phyloP scores from a whole-genome alignment of 305 asterid species.

The Fraxinus platypoda region DNA sequence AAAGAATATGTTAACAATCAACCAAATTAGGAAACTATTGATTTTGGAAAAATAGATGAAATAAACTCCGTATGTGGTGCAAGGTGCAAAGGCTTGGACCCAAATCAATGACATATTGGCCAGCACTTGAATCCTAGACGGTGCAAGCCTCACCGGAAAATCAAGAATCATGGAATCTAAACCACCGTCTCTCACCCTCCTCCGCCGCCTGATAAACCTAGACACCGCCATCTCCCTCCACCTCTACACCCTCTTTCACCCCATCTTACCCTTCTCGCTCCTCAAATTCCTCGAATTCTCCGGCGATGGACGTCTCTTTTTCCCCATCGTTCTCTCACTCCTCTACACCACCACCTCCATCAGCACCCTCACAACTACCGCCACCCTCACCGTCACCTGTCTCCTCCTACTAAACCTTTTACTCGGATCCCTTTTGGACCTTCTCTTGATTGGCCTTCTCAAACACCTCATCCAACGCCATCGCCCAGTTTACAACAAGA shows the following conservation, averaged over 20 bases:
- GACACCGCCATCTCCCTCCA: conserved; percentile 68
- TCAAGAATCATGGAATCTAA: conserved; percentile 29
- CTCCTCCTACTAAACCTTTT: conserved; percentile 54
- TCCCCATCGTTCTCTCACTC: conserved; percentile 61
- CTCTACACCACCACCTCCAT: conserved; percentile 38
- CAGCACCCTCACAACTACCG: conserved; percentile 12
- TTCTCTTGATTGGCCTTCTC: conserved; percentile 53
- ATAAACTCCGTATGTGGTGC: background rate
- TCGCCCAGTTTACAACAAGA: conserved; percentile 80
- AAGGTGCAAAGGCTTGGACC: background rate
- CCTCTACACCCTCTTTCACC: conserved; percentile 60
- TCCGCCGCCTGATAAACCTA: conserved; percentile 44
- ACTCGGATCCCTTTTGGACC: conserved; percentile 62
- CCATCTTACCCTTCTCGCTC: conserved; percentile 61
- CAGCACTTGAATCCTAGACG: background rate
- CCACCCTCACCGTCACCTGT: conserved; percentile 16
- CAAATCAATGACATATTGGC: background rate
- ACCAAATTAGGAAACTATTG: background rate
- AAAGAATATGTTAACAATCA: no score
- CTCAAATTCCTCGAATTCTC: conserved; percentile 81
- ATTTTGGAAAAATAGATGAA: background rate
- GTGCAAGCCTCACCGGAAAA: background rate
- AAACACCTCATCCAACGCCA: conserved; percentile 70
- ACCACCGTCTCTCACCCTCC: conserved; percentile 38
- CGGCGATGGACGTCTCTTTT: conserved; percentile 92